Evolutionary conservation across 208 protist genomes (phyloP), one percentile per base, ranked within the genome.

Genomic region (Leishmania lainsoni): DNA sequence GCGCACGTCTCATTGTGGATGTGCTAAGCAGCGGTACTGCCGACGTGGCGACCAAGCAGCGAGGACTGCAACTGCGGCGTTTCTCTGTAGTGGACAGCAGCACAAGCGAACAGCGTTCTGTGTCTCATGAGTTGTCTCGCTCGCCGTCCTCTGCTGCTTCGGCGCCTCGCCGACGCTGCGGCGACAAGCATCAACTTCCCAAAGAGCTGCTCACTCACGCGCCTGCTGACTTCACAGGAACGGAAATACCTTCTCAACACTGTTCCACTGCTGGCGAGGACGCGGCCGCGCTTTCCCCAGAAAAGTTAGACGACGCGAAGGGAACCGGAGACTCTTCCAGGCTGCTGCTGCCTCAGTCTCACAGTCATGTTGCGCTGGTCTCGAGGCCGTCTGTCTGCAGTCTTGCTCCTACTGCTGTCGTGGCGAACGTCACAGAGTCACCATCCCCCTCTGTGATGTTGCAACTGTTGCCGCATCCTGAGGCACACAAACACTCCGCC

Each of bases 41-140:
- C 3, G 54, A 77, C 9, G 56, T 63, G 39, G 52, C 51, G n/a
- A 5, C 32, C 8, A 58, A 39, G 5, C 56, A 69, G 52, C 75
- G 35, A 45, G 42, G 26, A n/a, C 75, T 69, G 52, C 32, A 66
- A n/a, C 75, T 45, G 22, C 76, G 2, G 35, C 63, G 61, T 63
- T 71, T 71, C 49, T 49, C 14, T n/a, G 45, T n/a, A 39, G 76
- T 71, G 76, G 35, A 71, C 48, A 79, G 49, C 59, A 79, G 59
- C 45, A 48, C 52, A 32, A 58, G 45, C 26, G 76, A 51, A 17
- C 39, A 35, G 52, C 22, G 72, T 14, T 14, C 14, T 4, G 42
- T 42, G 52, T 63, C 51, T 56, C 51, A 73, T 73, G 69, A 26
- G 3, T 52, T 45, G n/a, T 52, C 20, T 32, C 29, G 42, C 72